Percentiles rank a stretch among this genome's conserved stretches.
These are phyloP conservation scores for Sporothrix variecibatus DNA, from an alignment of 2,329 filamentous ascomycete genomes.

Conservation along the genomic window DNA sequence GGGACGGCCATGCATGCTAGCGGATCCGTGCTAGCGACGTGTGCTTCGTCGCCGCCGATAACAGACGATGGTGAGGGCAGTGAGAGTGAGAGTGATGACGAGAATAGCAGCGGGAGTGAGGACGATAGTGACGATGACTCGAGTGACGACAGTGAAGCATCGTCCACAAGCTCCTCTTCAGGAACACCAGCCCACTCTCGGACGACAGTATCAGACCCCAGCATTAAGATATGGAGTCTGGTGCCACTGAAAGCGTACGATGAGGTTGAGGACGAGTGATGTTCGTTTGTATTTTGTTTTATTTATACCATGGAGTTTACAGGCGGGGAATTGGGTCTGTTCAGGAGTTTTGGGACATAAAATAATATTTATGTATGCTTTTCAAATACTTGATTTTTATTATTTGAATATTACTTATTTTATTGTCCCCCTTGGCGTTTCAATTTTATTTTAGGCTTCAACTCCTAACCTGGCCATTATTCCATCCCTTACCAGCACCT, in stretches of 20 bases:
- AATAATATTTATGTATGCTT: no score
- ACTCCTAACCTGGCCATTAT: no score
- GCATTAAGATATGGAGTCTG: slow-evolving; percentile 29
- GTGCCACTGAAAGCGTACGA: not conserved
- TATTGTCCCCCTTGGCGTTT: no score
- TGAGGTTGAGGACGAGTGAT: not conserved
- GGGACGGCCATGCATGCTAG: slow-evolving; percentile 54
- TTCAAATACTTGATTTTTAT: no score
- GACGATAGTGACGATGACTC: slow-evolving; percentile 17
- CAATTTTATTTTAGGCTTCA: no score
- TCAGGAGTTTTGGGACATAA: not conserved
- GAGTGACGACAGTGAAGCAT: not conserved
- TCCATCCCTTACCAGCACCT: no score
- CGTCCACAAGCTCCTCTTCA: not conserved
- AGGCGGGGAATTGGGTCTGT: no score
- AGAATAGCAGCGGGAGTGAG: not conserved
- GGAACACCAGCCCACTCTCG: not conserved
- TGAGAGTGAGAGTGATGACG: slow-evolving; percentile 31
- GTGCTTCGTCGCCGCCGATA: slow-evolving; percentile 52
- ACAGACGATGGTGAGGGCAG: slow-evolving; percentile 23
- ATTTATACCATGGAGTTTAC: not conserved
- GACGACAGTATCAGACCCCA: slow-evolving; percentile 14
- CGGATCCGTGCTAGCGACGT: slow-evolving; percentile 59
- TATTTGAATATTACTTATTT: no score
- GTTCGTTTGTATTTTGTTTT: not conserved